phyloP scores from a whole-genome alignment of 331 rosid genomes.

The Quercus tomentella region DNA sequence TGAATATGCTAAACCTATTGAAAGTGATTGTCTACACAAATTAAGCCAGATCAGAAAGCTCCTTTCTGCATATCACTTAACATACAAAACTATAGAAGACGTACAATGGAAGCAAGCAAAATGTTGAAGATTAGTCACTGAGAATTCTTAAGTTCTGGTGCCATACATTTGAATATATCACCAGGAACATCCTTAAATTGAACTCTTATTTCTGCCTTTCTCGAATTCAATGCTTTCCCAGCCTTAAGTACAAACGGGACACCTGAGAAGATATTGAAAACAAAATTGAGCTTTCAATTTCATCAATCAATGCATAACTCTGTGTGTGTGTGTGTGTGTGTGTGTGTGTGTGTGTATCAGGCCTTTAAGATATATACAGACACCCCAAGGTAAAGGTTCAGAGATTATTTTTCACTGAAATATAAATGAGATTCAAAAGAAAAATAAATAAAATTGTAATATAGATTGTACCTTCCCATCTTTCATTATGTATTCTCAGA shows the following conservation, averaged over 20 bases:
- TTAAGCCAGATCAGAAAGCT: background rate
- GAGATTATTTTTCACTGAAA: constrained; percentile 1
- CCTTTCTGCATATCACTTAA: background rate
- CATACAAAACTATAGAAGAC: background rate
- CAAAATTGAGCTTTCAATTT: background rate
- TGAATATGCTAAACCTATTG: background rate
- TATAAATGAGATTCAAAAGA: constrained; percentile 3
- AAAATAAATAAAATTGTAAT: background rate
- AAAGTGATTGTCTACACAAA: background rate
- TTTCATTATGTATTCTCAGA: constrained; percentile 85
- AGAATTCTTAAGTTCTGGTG: constrained; percentile 15
- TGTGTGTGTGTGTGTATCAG: too few species aligned
- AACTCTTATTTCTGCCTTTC: constrained; percentile 91
- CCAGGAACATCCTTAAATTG: constrained; percentile 99
- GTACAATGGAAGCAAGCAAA: constrained; percentile 8
- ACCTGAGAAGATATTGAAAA: constrained; percentile 33
- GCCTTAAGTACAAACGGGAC: constrained; percentile 96
- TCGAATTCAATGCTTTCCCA: constrained; percentile 83
- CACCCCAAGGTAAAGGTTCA: constrained; percentile 15
- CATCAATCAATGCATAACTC: too few species aligned
- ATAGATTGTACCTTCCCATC: constrained; percentile 85
- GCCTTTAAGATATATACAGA: too few species aligned
- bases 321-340: too few species aligned
- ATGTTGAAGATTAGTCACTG: constrained; percentile 14
- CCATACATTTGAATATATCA: constrained; percentile 87